phyloP scores from a whole-genome alignment of 352 stramenopile species.

The Globisporangium takayamanum region DNA sequence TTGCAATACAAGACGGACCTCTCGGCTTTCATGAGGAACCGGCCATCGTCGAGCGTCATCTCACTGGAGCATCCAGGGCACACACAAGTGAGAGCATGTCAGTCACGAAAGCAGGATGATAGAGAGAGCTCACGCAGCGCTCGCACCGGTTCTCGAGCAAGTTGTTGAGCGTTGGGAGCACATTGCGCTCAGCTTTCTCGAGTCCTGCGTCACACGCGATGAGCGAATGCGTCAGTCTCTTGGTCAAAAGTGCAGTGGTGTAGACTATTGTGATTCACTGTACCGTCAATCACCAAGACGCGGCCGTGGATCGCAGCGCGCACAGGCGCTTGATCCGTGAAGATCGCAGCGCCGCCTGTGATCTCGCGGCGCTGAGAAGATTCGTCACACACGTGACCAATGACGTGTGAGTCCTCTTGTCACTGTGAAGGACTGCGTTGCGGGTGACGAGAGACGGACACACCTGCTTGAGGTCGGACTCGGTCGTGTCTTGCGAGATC shows the following conservation, averaged over 20 bases:
- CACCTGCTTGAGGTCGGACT: slow-evolving; percentile 89
- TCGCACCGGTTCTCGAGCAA: slow-evolving; percentile 90
- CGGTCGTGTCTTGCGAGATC: slow-evolving; percentile 92
- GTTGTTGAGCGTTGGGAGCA: slow-evolving; percentile 97
- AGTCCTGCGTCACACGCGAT: slow-evolving; percentile 35
- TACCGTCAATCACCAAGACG: slow-evolving; percentile 92
- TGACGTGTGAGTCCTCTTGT: background rate
- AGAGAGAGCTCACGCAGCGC: background rate
- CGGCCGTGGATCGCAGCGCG: slow-evolving; percentile 90
- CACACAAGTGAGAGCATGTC: background rate
- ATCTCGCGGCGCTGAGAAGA: slow-evolving; percentile 53
- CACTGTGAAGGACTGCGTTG: background rate
- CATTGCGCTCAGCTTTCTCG: slow-evolving; percentile 95
- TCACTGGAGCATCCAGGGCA: slow-evolving; percentile 35
- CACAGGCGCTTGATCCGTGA: slow-evolving; percentile 90
- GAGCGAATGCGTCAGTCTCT: background rate
- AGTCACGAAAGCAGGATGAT: background rate
- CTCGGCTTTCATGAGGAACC: slow-evolving; percentile 88
- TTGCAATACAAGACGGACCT: slow-evolving; percentile 23
- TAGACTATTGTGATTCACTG: background rate
- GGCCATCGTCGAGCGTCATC: slow-evolving; percentile 93
- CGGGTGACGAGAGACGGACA: background rate
- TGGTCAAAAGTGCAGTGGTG: too few relatives aligned
- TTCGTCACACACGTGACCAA: background rate
- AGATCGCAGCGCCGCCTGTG: slow-evolving; percentile 63